These are phyloP conservation scores for Clarireedia paspali DNA, from an alignment of 2,329 filamentous ascomycete genomes.

Conservation along the genomic window DNA sequence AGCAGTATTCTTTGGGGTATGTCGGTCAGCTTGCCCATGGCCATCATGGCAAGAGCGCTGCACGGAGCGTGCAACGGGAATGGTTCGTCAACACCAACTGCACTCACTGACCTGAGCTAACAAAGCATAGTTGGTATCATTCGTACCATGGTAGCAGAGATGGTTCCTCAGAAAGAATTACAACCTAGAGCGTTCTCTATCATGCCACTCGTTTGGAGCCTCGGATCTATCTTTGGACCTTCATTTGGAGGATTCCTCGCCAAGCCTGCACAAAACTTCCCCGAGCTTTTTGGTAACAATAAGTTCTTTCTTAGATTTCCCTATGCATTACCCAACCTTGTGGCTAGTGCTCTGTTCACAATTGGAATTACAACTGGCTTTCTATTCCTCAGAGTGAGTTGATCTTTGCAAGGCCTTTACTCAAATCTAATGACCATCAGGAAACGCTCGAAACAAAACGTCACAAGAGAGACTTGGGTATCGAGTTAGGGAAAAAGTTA, in stretches of 20 bases:
- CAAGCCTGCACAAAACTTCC: slow-evolving; percentile 69
- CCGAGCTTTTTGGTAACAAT: slow-evolving; percentile 58
- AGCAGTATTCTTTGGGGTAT: slow-evolving; percentile 79
- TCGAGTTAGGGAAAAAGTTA: slow-evolving; percentile 64
- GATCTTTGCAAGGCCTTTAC: neutral
- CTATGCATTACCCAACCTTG: slow-evolving; percentile 76
- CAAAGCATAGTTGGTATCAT: slow-evolving; percentile 67
- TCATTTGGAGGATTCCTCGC: slow-evolving; percentile 82
- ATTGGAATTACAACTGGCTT: slow-evolving; percentile 66
- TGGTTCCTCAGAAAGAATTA: slow-evolving; percentile 79
- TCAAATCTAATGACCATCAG: slow-evolving; percentile 30
- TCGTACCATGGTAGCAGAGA: slow-evolving; percentile 83
- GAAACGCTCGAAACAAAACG: slow-evolving; percentile 75
- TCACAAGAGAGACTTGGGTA: slow-evolving; percentile 64
- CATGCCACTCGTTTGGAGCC: slow-evolving; percentile 86
- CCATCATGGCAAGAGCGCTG: slow-evolving; percentile 68
- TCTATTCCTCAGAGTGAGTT: slow-evolving; percentile 63
- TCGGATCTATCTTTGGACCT: slow-evolving; percentile 83
- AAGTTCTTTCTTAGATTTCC: slow-evolving; percentile 69
- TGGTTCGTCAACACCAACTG: slow-evolving; percentile 33
- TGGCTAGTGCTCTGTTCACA: slow-evolving; percentile 69
- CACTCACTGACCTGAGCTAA: slow-evolving; percentile 16
- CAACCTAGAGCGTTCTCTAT: slow-evolving; percentile 86
- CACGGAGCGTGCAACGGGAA: slow-evolving; percentile 84
- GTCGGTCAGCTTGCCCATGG: slow-evolving; percentile 71